phyloP scores from a whole-genome alignment of 2,329 filamentous ascomycete genomes.

The Xylaria hypoxylon region DNA sequence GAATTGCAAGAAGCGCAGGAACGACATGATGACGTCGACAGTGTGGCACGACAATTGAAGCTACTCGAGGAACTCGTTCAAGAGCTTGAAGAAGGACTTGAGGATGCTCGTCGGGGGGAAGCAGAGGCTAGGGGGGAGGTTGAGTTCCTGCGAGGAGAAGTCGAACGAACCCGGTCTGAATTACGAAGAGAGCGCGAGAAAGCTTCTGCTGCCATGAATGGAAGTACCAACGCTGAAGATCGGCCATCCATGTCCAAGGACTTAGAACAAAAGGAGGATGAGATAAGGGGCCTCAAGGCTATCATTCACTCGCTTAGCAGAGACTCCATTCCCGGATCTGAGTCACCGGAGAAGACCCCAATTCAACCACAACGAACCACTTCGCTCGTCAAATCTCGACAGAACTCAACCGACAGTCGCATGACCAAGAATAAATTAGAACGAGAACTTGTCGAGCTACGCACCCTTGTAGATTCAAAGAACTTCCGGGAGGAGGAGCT shows the following conservation, averaged over 20 bases:
- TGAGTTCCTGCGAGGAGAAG: constrained; percentile 93
- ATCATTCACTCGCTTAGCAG: constrained; percentile 96
- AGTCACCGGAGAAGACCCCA: constrained; percentile 52
- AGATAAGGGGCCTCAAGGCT: constrained; percentile 95
- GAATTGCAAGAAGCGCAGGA: constrained; percentile 87
- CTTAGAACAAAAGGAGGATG: constrained; percentile 93
- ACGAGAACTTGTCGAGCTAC: constrained; percentile 82
- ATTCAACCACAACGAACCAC: constrained; percentile 49
- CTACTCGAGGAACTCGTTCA: constrained; percentile 96
- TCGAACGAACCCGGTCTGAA: constrained; percentile 90
- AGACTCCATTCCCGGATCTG: constrained; percentile 67
- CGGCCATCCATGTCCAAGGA: constrained; percentile 73
- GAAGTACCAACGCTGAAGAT: constrained; percentile 55
- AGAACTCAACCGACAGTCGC: constrained; percentile 66
- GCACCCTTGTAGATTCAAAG: constrained; percentile 78
- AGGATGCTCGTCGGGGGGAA: constrained; percentile 93
- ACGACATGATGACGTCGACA: constrained; percentile 88
- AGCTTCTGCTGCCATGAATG: constrained; percentile 70
- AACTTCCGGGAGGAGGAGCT: constrained; percentile 82
- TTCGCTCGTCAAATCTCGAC: constrained; percentile 57
- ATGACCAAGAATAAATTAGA: constrained; percentile 77
- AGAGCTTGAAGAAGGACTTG: constrained; percentile 94
- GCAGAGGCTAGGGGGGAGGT: constrained; percentile 96
- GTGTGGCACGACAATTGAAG: constrained; percentile 90
- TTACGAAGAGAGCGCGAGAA: constrained; percentile 90